Evolutionary conservation across 805 yeast species (phyloP), one percentile per base, ranked within the genome.

Genomic region (Candida nitratophila): DNA sequence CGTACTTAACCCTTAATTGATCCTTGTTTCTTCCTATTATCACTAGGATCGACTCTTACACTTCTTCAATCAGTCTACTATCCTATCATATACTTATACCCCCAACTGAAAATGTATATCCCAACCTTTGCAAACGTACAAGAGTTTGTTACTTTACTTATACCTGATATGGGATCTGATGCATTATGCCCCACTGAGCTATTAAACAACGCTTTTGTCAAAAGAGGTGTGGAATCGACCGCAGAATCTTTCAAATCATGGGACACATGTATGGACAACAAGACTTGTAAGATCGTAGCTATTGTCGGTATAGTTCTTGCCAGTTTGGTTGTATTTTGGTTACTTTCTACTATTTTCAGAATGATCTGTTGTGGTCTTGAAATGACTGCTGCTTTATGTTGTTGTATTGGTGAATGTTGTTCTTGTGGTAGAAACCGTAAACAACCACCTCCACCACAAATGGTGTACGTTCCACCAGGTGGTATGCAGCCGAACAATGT

Each of bases 241-340:
- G 44, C 41, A 7, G 41, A 39, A 7, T 39, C 41, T 4, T 39
- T 39, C 35, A 39, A 39, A 20, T 15, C 21, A 27, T 86, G 95
- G 93, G 78, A 81, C 56, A 76, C 86, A 2, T 86, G 95, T 63
- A 85, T 84, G 91, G 83, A 73, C 55, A 83, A 84, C 60, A 79
- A 65, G 38, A 70, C 80, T 39, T 86, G 95, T 63, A 86, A 86
- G 56, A 76, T 85, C 45, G 76, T 83, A 19, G 90, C 86, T 4
- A 85, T 86, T 37, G 86, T 84, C 14, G 83, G 85, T 3, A 81
- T 85, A 3, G 76, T 68, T 0, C 54, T 86, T 12, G 91, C 81
- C 0, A 68, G 59, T 0, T 51, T 86, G 2, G 46, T 83, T 0
- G 64, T 60, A 0, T 41, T 83, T 6, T 81, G 89, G 84, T 46